A percentile compares a stretch with the other conserved stretches of the same genome.
Conservation (phyloP, 441 rosid genomes). For the Lepidium campestre region DNA sequence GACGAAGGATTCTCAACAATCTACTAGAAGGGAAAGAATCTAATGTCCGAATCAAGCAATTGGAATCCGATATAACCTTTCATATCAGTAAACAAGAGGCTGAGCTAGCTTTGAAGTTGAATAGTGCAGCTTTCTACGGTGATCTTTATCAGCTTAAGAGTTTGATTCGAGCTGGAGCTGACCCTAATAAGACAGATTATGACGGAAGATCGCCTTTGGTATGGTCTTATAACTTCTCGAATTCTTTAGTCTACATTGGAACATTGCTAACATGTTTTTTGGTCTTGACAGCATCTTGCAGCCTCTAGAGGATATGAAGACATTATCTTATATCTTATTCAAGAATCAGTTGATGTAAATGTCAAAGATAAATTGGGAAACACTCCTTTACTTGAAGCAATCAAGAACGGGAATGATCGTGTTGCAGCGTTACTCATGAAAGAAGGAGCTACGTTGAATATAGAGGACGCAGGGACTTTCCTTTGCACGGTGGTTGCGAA, state of each 20-base stretch:
- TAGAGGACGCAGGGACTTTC: conserved; percentile 66
- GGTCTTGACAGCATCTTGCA: conserved; percentile 62
- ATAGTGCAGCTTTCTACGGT: conserved; percentile 60
- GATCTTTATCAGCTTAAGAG: conserved; percentile 61
- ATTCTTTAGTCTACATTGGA: neutral
- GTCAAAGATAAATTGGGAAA: conserved; percentile 61
- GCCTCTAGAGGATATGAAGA: conserved; percentile 74
- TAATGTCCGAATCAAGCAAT: conserved; percentile 40
- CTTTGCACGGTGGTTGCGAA: conserved; percentile 63
- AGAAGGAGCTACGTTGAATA: conserved; percentile 52
- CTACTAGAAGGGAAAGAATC: conserved; percentile 73
- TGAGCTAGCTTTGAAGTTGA: conserved; percentile 61
- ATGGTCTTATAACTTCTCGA: neutral
- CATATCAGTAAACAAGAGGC: conserved; percentile 72
- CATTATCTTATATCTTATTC: conserved; percentile 51
- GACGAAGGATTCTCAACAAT: conserved; percentile 64
- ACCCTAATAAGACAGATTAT: conserved; percentile 67
- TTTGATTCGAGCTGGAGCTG: conserved; percentile 65
- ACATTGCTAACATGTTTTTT: conserved; percentile 3
- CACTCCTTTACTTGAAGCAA: conserved; percentile 74
- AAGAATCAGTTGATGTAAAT: conserved; percentile 52
- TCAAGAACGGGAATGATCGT: conserved; percentile 62
- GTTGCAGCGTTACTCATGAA: conserved; percentile 50
- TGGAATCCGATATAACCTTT: conserved; percentile 60
- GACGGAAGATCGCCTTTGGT: conserved; percentile 87